Evolutionary conservation across 1,284 basidiomycete genomes (phyloP), one percentile per base, ranked within the genome.

Genomic region (Cutaneotrichosporon dermatis): DNA sequence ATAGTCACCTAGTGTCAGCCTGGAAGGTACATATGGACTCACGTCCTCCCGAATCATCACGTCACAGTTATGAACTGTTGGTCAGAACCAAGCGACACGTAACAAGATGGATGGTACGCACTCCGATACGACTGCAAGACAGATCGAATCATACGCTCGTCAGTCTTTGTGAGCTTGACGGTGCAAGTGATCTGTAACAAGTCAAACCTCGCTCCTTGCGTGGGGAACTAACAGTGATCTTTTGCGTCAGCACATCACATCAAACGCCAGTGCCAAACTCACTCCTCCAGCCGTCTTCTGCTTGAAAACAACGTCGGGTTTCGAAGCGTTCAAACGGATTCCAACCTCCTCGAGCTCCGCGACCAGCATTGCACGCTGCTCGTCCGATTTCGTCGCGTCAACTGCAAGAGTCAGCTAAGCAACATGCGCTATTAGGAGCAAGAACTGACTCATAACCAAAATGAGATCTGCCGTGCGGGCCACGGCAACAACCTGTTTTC

Each of bases 391-490:
- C 6, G 93, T 98, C 4, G 94, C 93, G 72, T 98, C 95, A 54
- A 95, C 83, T 90, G 8, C 9, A 54, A 16, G 15, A 7, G 41
- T 43, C 13, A 52, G 51, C 25, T 25, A 25, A 25, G 25, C 25
- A 25, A 25, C 25, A 25, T 25, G 25, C 25, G 25, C 25, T 25
- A 25, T 25, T 25, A 25, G 25, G 25, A 25, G 25, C 25, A 25
- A 25, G 25, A 25, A 90, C 76, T 92, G 88, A 62, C 94, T 83
- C 89, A 97, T 93, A 67, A 98, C 84, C 55, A 96, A 80, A 66
- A 98, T 94, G 46, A 98, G 82, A 78, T 99, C 95, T 2, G 95
- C 93, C 2, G 95, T 99, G 80, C 97, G 96, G 25, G 90, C 92
- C 33, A 92, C 87, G 82, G 69, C 85, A 13, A 99, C 92, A 35